Conservation (phyloP, 352 stramenopile species). For the Halophytophthora batemanensis region DNA sequence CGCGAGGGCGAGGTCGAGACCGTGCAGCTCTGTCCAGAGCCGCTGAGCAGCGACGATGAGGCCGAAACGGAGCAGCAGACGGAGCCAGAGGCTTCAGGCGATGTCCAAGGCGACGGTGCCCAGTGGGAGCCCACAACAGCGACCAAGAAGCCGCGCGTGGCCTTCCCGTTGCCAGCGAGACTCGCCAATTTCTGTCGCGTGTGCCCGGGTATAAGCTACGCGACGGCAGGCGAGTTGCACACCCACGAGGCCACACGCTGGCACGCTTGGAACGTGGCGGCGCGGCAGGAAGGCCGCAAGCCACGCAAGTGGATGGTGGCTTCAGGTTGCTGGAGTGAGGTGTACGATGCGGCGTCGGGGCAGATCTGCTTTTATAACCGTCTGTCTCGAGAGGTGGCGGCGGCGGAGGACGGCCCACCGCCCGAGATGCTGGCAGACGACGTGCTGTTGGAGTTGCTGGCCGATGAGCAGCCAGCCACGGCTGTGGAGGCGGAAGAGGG, state of each 20-base stretch:
- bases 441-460: constrained; percentile 62
- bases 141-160: constrained; percentile 10
- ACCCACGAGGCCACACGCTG: constrained; percentile 76
- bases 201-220: constrained; percentile 67
- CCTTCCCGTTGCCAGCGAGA: constrained; percentile 40
- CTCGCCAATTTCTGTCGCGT: constrained; percentile 52
- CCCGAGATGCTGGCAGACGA: constrained; percentile 69
- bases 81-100: too few relatives aligned
- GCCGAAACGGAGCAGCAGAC: constrained; percentile 5
- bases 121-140: too few relatives aligned
- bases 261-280: constrained; percentile 66
- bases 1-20: constrained; percentile 55
- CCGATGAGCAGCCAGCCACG: constrained; percentile 15
- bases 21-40: constrained; percentile 52
- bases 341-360: constrained; percentile 59
- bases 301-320: constrained; percentile 53
- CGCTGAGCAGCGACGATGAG: constrained; percentile 30
- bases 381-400: constrained; percentile 61
- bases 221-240: constrained; percentile 46
- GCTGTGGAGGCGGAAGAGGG: background rate
- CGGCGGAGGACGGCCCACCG: constrained; percentile 41
- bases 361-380: constrained; percentile 69
- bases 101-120: too few relatives aligned
- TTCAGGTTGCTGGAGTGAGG: constrained; percentile 71
- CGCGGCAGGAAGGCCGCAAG: constrained; percentile 33